Percentiles rank a stretch among this genome's conserved stretches.
Conservation (phyloP, 148 eudicot genomes). For the Rhododendron griersonianum region DNA sequence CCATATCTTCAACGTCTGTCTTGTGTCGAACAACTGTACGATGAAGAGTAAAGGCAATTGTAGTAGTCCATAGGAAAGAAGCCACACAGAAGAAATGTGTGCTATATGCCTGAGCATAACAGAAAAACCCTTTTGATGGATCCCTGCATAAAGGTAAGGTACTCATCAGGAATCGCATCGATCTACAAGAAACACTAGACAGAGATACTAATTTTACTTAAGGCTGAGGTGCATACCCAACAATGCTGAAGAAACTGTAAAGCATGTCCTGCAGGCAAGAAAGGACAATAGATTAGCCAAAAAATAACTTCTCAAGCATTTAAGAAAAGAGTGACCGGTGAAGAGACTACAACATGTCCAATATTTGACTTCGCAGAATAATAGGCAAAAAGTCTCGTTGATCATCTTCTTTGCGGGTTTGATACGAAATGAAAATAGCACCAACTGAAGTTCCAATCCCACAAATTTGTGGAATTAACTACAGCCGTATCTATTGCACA, state of each 20-base stretch:
- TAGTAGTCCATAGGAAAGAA: constrained; percentile 96
- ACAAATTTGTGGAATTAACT: not conserved
- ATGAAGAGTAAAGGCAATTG: constrained; percentile 93
- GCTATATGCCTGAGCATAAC: constrained; percentile 94
- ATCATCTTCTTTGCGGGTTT: not conserved
- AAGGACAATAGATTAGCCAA: not conserved
- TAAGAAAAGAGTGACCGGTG: not conserved
- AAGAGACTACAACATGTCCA: not conserved
- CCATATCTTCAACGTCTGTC: constrained; percentile 94
- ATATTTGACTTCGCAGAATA: not conserved
- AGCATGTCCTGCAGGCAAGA: constrained; percentile 78
- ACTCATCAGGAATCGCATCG: constrained; percentile 8
- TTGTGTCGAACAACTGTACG: constrained; percentile 97
- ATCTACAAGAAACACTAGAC: constrained; percentile 9
- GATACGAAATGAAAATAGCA: not conserved
- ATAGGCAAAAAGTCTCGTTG: not conserved
- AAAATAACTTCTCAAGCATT: not conserved
- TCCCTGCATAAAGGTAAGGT: constrained; percentile 52
- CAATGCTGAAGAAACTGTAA: constrained; percentile 94
- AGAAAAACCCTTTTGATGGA: constrained; percentile 92
- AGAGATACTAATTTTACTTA: constrained; percentile 8
- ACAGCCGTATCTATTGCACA: not conserved
- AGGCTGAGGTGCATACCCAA: constrained; percentile 55
- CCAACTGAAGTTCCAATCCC: not conserved
- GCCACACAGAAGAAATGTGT: constrained; percentile 96